phyloP scores from a whole-genome alignment of 139 green algal genomes.

The Haematococcus sp. region DNA sequence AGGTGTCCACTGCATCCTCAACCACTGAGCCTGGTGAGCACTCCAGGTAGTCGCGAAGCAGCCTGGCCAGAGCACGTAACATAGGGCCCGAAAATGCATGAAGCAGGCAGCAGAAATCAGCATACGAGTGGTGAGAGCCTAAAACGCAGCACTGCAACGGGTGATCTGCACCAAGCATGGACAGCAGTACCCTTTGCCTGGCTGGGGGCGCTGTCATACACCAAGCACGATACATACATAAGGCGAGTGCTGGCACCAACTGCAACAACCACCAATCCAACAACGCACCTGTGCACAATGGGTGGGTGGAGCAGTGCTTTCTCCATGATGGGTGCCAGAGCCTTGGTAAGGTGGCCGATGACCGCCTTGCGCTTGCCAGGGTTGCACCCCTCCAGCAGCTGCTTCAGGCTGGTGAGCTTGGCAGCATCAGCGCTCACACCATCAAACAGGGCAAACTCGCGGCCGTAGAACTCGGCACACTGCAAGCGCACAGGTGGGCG shows the following conservation, averaged over 20 bases:
- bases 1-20: slow-evolving; percentile 69
- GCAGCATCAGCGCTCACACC: slow-evolving; percentile 32
- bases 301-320: slow-evolving; percentile 83
- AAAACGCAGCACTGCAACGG: too few relatives aligned
- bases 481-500: slow-evolving; percentile 5
- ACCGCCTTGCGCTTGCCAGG: slow-evolving; percentile 53
- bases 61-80: slow-evolving; percentile 47
- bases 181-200: too few relatives aligned
- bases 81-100: too few relatives aligned
- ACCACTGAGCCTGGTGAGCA: slow-evolving; percentile 53
- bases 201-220: too few relatives aligned
- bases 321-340: slow-evolving; percentile 74
- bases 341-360: slow-evolving; percentile 59
- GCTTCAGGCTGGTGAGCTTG: slow-evolving; percentile 44
- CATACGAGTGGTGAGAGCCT: too few relatives aligned
- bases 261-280: neutral
- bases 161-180: too few relatives aligned
- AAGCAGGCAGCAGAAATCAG: too few relatives aligned
- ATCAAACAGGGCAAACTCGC: slow-evolving; percentile 75
- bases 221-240: neutral
- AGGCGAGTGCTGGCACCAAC: neutral
- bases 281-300: slow-evolving; percentile 67
- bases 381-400: slow-evolving; percentile 48
- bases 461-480: slow-evolving; percentile 78
- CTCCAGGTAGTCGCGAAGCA: slow-evolving; percentile 82